Conservation (phyloP, 208 protist genomes). For the Trichomonas tenax region DNA sequence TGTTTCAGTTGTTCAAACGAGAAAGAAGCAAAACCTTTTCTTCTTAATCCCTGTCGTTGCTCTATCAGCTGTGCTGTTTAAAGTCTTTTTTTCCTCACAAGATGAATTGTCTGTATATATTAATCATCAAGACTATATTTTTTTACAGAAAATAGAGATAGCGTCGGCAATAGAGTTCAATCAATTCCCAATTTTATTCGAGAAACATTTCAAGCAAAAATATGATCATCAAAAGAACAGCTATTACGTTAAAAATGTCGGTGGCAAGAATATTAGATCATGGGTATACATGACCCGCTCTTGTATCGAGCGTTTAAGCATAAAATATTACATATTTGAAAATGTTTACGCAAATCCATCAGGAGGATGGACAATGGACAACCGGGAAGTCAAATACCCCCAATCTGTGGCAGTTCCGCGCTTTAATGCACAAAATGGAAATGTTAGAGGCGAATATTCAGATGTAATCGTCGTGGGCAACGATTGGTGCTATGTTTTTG, state of each 20-base stretch:
- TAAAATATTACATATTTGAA: background rate
- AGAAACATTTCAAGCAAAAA: no score
- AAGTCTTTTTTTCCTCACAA: no score
- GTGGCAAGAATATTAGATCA: background rate
- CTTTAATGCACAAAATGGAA: background rate
- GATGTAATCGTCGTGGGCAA: background rate
- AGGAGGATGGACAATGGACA: background rate
- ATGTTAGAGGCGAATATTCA: background rate
- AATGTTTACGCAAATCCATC: background rate
- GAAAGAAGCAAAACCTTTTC: no score
- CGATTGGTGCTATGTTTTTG: background rate
- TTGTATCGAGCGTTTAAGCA: background rate
- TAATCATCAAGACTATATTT: no score
- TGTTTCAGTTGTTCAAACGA: no score
- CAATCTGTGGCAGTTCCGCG: background rate
- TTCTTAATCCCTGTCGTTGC: no score
- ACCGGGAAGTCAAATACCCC: background rate
- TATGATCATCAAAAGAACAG: no score
- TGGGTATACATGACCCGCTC: background rate
- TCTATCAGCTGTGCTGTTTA: no score
- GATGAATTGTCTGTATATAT: no score
- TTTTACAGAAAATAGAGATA: no score
- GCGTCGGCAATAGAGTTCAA: no score
- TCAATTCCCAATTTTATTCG: no score
- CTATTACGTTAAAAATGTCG: background rate